phyloP scores from a whole-genome alignment of 495 filamentous ascomycete species.

The Xylaria longipes region DNA sequence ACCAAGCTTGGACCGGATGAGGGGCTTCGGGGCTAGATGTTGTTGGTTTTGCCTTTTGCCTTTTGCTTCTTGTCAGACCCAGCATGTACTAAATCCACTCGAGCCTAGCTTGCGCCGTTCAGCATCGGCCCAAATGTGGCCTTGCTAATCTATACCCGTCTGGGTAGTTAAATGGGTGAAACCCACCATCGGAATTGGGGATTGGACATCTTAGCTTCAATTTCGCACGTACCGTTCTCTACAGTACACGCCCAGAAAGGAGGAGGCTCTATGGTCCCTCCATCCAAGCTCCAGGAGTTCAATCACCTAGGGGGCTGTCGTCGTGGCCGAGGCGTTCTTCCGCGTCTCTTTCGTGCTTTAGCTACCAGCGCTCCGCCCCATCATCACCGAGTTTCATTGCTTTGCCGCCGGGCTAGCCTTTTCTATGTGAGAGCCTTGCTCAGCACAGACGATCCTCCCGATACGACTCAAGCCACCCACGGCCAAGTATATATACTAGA shows the following conservation, averaged over 20 bases:
- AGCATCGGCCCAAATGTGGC: constrained; percentile 10
- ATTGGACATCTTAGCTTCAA: constrained; percentile 32
- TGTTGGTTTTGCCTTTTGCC: constrained; percentile 10
- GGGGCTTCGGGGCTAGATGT: constrained; percentile 15
- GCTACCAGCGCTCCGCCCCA: constrained; percentile 15
- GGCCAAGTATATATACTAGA: background rate
- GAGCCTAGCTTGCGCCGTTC: constrained; percentile 17
- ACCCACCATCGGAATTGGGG: constrained; percentile 20
- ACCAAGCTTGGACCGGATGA: background rate
- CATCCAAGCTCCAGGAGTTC: background rate
- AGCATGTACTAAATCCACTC: constrained; percentile 3
- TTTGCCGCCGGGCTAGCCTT: constrained; percentile 2
- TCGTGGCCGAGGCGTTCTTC: background rate
- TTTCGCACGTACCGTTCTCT: constrained; percentile 12
- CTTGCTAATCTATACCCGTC: constrained; percentile 17
- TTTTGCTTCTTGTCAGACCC: background rate
- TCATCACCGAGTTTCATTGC: background rate
- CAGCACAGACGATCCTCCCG: background rate
- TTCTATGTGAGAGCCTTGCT: constrained; percentile 8
- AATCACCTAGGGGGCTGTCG: background rate
- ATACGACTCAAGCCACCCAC: background rate
- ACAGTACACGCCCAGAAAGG: background rate
- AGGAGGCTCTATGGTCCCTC: constrained; percentile 6
- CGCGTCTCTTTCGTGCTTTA: background rate
- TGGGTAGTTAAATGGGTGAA: constrained; percentile 17